Base-by-base conservation (phyloP, 805 yeast species). In the Metschnikowia lachancei region DNA sequence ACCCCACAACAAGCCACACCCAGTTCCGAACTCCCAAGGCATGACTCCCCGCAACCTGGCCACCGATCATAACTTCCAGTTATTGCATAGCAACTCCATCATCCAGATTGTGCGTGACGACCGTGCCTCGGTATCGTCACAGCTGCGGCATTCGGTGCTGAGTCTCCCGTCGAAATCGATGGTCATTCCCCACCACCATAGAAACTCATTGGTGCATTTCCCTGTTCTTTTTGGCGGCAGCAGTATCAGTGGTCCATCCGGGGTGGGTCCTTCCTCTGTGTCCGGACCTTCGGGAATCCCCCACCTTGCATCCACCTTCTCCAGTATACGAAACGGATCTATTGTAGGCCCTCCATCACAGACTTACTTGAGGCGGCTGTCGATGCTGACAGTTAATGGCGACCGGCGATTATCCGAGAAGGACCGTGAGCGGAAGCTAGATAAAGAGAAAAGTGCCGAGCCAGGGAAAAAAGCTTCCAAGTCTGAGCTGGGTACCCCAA, bases 111-210 rank as follows among this genome's bases (percentile, higher is more conserved):
- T 62, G 4, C 61, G 67, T 28, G 74, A 71, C 45, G 76, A 72
- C 46, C 58, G 75, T 35, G 18, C 53, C 44, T 64, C 70, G 7
- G 56, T 71, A 12, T 57, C 65, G 20, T 62, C 66, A 41, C 57
- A 56, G 19, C 58, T 47, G 51, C 52, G 75, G 48, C 75, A 67
- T 35, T 68, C 74, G 24, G 70, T 72, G 10, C 65, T 69, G 47
- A 67, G 73, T 4, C 60, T 72, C 26, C 77, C 77, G 8, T 68
- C 74, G 14, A 72, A 72, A 53, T 64, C 70, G 14, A 72, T 72
- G 77, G 67, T 72, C 52, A 72, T 72, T 9, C 77, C 77, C 1
- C 77, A 72, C 54, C 77, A 72, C 56, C 75, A 71, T 47, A 65
- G 63, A 59, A 63, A 58, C 46, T 64, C 74, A 5, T 60, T 72